Evolutionary conservation across 345 rosid genomes (phyloP), one percentile per base, ranked within the genome.

Genomic region (Gossypium raimondii): DNA sequence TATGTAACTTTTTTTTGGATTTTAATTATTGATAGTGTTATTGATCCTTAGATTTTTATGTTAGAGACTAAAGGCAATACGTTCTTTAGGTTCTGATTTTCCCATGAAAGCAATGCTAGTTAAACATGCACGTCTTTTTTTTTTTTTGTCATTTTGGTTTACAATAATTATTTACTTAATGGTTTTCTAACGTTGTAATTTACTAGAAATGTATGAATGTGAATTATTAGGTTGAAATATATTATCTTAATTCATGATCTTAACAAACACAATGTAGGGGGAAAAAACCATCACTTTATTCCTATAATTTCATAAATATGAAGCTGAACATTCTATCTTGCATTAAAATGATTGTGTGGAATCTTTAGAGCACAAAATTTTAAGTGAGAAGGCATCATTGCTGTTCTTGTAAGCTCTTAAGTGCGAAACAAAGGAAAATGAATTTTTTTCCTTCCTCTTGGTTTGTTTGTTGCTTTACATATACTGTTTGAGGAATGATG

Each of bases 291-390:
- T 1, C 41, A 34, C 7, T 34, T 56, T 18, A 56, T 56, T 20
- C 3, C 27, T 56, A n/a, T 56, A 24, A 4, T 59, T 66, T 0
- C 53, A 11, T 44, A 13, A 66, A 65, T 44, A 44, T 11, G 25
- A 64, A 64, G 68, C 24, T 64, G 50, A 64, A n/a, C 4, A 18
- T 64, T 64, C 50, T 14, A 65, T 65, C 70, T 44, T 44, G 29
- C 27, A 18, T 20, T 18, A 20, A 20, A 59, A 44, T 44, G 67
- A 16, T 62, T 16, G 41, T 44, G 70, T 44, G 52, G 53, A 66
- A 62, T 34, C 47, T 62, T 44, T 65, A 18, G 7, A 65, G 7
- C 17, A 2, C 9, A n/a, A n/a, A 65, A 9, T 43, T 64, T 65
- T 65, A 43, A 18, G 45, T 18, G 8, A 20, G 45, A 41, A 67